phyloP scores from a whole-genome alignment of 345 rosid genomes.

The Limnanthes douglasii region DNA sequence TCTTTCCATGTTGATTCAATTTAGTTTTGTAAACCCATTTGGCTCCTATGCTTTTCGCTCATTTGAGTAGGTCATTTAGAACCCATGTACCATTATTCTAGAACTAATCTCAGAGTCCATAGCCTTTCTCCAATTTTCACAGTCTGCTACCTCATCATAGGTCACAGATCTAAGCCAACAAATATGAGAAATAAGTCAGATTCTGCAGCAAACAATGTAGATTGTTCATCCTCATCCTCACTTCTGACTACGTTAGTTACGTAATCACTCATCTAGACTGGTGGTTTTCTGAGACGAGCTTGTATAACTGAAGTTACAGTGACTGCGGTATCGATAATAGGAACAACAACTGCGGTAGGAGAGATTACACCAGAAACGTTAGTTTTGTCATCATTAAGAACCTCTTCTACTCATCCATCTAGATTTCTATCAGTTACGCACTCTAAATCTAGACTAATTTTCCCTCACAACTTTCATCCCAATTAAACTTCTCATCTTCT shows the following conservation, averaged over 20 bases:
- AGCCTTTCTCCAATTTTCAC: neutral
- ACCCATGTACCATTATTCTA: neutral
- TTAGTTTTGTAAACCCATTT: conserved; percentile 6
- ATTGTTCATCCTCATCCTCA: neutral
- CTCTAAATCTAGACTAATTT: neutral
- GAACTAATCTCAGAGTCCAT: neutral
- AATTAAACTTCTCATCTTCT: neutral
- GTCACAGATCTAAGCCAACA: too few species aligned
- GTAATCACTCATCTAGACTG: neutral
- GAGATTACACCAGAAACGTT: too few species aligned
- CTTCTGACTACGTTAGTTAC: neutral
- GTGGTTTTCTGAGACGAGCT: neutral
- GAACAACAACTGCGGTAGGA: too few species aligned
- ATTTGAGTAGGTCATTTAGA: neutral
- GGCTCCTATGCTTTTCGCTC: neutral
- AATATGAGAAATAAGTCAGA: too few species aligned
- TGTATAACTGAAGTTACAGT: neutral
- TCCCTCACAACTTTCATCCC: neutral
- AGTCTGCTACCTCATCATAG: neutral
- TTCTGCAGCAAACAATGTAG: neutral
- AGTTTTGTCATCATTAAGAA: too few species aligned
- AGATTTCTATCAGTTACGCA: neutral
- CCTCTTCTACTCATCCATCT: neutral
- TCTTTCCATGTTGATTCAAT: neutral
- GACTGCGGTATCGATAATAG: too few species aligned